phyloP scores from a whole-genome alignment of 345 rosid genomes.

The Lumnitzera littorea region DNA sequence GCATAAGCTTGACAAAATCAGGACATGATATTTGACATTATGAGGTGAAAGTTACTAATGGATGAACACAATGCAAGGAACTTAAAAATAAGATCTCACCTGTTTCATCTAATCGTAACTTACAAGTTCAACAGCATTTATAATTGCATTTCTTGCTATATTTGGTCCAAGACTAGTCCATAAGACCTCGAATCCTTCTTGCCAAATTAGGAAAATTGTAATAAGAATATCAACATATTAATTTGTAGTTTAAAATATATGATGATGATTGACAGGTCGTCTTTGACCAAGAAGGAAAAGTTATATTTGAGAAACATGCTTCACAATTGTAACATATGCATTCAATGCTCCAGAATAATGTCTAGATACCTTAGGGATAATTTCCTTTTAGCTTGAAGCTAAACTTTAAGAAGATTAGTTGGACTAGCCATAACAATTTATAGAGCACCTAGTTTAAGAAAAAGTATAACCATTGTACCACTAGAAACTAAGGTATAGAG shows the following conservation, averaged over 20 bases:
- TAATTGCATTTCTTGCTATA: constrained; percentile 83
- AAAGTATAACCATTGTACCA: background rate
- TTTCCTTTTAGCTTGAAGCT: constrained; percentile 94
- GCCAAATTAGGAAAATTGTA: background rate
- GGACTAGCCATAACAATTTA: constrained; percentile 90
- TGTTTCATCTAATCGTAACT: constrained; percentile 94
- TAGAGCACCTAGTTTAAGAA: constrained; percentile 60
- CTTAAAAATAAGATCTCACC: constrained; percentile 24
- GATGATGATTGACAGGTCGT: background rate
- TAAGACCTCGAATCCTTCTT: constrained; percentile 81
- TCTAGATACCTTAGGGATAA: constrained; percentile 72
- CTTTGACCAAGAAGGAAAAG: background rate
- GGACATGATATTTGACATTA: constrained; percentile 9
- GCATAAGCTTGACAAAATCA: constrained; percentile 52
- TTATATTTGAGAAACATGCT: constrained; percentile 42
- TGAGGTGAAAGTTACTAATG: background rate
- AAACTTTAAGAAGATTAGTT: constrained; percentile 89
- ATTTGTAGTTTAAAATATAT: no score
- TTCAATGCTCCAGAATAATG: constrained; percentile 87
- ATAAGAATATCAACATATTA: no score
- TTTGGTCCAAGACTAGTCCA: constrained; percentile 99
- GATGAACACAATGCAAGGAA: background rate
- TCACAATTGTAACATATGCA: constrained; percentile 70
- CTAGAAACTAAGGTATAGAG: no score
- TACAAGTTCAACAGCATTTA: constrained; percentile 97